phyloP scores from a whole-genome alignment of 2,329 filamentous ascomycete species.

The Verticillium klebahnii region DNA sequence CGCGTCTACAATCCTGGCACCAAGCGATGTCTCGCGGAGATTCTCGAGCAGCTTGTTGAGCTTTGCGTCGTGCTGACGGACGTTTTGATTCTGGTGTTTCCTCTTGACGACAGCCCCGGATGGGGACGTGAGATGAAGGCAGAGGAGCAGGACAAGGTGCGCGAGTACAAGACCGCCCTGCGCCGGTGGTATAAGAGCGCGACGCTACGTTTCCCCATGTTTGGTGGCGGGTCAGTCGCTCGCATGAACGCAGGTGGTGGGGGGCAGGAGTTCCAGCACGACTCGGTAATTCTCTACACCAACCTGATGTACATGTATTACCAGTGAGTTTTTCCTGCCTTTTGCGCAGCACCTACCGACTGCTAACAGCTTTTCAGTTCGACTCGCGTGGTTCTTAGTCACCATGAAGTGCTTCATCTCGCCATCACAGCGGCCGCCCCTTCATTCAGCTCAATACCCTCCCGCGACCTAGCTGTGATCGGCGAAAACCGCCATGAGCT shows the following conservation, averaged over 20 bases:
- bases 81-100: conserved; percentile 39
- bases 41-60: conserved; percentile 40
- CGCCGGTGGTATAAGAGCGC: conserved; percentile 35
- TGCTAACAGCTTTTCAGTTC: conserved; percentile 23
- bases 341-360: neutral
- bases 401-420: conserved; percentile 40
- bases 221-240: conserved; percentile 24
- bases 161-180: conserved; percentile 29
- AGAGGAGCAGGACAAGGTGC: conserved; percentile 25
- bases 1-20: conserved; percentile 39
- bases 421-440: conserved; percentile 33
- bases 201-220: conserved; percentile 31
- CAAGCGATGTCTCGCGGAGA: conserved; percentile 37
- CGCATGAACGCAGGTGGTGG: conserved; percentile 17
- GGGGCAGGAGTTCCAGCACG: conserved; percentile 27
- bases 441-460: conserved; percentile 22
- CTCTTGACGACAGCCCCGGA: conserved; percentile 34
- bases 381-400: conserved; percentile 37
- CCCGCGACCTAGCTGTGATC: conserved; percentile 27
- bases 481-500: conserved; percentile 38
- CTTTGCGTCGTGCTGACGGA: conserved; percentile 42
- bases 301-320: conserved; percentile 49
- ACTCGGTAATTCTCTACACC: conserved; percentile 39
- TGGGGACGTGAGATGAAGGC: conserved; percentile 28
- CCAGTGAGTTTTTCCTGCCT: conserved; percentile 30